Base-by-base conservation (phyloP, 257 asterid species). In the Nicotiana attenuata region DNA sequence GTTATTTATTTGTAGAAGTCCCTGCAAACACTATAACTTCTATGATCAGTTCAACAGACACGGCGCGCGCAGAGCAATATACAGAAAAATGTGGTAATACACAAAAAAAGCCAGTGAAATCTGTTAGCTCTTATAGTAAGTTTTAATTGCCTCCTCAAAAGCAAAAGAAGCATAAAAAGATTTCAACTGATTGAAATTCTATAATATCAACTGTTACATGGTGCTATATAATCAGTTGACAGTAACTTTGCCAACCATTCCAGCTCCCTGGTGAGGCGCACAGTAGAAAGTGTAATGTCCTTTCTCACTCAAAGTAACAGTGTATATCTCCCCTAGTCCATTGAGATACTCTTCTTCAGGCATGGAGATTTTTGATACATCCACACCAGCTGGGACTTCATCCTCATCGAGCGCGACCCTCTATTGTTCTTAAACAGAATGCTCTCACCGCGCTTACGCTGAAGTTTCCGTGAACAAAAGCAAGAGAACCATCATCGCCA, bases 251-350 rank as follows among this genome's bases (percentile, higher is more conserved):
- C 98, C 96, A 33, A 81, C 86, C 96, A 94, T 94, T 80, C 97
- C 95, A 61, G 96, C 94, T 29, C 97, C 96, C 76, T 82, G 88
- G 87, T 95, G 99, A 64, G 98, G 99, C 15, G 94, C 3, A 41
- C 99, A 95, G 92, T 92, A 93, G 91, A 93, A 95, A 20, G 56
- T 76, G 93, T 92, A 95, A 14, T 94, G 89, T 64, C 99, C 99
- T 63, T 90, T 92, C 91, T 88, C 93, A 8, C 92, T 92, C 89
- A 95, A 82, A 2, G 93, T 86, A 1, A 95, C 98, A 2, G 87
- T 63, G 78, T 47, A 95, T 0, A 86, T 83, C 81, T 95, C 99
- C 20, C 93, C 97, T 10, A 90, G 84, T 2, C 85, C 97, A 28
- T 95, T 95, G 26, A 95, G 90, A 5, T 65, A 81, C 7, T 86